Evolutionary conservation across 2,329 filamentous ascomycete species (phyloP).

Genomic region (Xylaria sp.): DNA sequence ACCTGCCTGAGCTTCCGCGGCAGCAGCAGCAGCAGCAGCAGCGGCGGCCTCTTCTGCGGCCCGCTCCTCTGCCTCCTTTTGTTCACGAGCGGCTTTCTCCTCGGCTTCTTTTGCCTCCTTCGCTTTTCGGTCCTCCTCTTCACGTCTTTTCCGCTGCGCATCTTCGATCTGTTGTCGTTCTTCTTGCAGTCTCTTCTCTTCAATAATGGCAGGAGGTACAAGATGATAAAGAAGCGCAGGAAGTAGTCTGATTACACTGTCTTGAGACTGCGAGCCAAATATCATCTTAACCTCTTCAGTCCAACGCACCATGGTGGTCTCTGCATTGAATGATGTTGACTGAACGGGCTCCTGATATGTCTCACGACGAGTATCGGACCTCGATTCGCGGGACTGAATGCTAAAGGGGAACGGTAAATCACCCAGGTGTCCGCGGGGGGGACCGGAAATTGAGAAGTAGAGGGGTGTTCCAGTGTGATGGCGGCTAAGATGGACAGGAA

Average conservation of each 20-base stretch:
- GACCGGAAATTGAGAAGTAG: slow-evolving; percentile 54
- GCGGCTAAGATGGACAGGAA: slow-evolving; percentile 43
- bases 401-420: slow-evolving; percentile 41
- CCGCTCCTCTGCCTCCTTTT: slow-evolving; percentile 64
- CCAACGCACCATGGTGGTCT: slow-evolving; percentile 72
- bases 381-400: slow-evolving; percentile 35
- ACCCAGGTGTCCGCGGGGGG: slow-evolving; percentile 44
- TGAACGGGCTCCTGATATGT: slow-evolving; percentile 59
- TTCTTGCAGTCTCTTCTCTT: slow-evolving; percentile 61
- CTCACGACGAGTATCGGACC: slow-evolving; percentile 47
- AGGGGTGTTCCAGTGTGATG: slow-evolving; percentile 45
- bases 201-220: slow-evolving; percentile 77
- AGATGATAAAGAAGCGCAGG: slow-evolving; percentile 66
- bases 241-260: slow-evolving; percentile 64
- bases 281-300: slow-evolving; percentile 84
- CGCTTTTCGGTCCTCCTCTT: slow-evolving; percentile 59
- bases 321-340: slow-evolving; percentile 68
- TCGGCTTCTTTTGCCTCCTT: slow-evolving; percentile 69
- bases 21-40: slow-evolving; percentile 41
- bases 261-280: slow-evolving; percentile 63
- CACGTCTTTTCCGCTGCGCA: slow-evolving; percentile 56
- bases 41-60: slow-evolving; percentile 52
- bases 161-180: slow-evolving; percentile 51
- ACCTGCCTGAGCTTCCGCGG: slow-evolving; percentile 45
- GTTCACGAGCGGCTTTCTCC: slow-evolving; percentile 60